Evolutionary conservation across 1,139 yeast species (phyloP), one percentile per base, ranked within the genome.

Genomic region (Kluyveromyces marxianus): DNA sequence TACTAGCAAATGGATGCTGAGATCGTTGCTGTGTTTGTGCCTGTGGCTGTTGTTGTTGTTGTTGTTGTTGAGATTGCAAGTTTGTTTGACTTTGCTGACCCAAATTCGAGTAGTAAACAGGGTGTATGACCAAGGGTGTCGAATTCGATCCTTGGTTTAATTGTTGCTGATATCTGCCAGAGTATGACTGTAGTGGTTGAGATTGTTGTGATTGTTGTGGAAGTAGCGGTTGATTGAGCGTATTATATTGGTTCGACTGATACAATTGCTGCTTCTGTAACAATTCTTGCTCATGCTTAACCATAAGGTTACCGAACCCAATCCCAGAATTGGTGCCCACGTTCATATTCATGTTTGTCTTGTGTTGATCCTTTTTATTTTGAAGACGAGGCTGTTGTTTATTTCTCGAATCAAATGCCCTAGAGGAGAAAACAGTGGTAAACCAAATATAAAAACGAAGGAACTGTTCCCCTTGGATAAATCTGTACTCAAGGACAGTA

Each of bases 251-350:
- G 27, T 35, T 42, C 41, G 30, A 35, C 37, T 35, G 40, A 14
- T 34, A 41, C 39, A 36, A 30, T 37, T 45, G 48, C 42, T 40
- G 44, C 27, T 44, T 29, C 29, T 29, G 38, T 32, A 36, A 34
- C 46, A 34, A 21, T 27, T 25, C 48, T 35, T 47, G 48, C 35
- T 42, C 48, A 30, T 45, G 48, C n/a, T 43, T 43, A 33, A 45
- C 48, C 29, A 42, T 43, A 33, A 41, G 46, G 34, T 44, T 48
- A 41, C 39, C 43, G 35, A 37, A 50, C 21, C 37, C 36, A 35
- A 31, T 25, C 14, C 39, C 39, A 8, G 28, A 7, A 4, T 25
- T 33, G 30, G 29, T 14, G 3, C 35, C 29, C 36, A 39, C 10
- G 34, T 40, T 28, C 2, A 27, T 25, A 40, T 34, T 34, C 43